phyloP scores from a whole-genome alignment of 768 basidiomycete genomes.

The Leucogyrophana mollusca region DNA sequence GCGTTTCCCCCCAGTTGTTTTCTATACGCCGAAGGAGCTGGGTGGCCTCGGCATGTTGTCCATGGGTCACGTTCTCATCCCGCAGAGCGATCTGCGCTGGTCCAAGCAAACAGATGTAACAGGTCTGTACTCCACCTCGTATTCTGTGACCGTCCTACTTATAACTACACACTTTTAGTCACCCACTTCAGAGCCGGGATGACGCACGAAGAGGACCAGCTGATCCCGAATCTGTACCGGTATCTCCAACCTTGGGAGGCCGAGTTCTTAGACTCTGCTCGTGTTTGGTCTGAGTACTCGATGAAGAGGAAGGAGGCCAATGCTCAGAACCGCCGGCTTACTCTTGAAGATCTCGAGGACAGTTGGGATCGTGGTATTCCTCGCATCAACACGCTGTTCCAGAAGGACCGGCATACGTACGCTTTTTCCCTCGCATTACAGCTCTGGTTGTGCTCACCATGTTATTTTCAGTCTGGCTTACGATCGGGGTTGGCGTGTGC shows the following conservation, averaged over 20 bases:
- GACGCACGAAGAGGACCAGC: constrained; percentile 92
- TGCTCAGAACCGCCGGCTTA: constrained; percentile 94
- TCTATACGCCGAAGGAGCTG: constrained; percentile 97
- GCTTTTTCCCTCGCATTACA: constrained; percentile 17
- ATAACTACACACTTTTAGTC: constrained; percentile 40
- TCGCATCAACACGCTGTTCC: constrained; percentile 98
- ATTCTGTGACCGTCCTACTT: neutral
- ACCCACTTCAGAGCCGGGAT: constrained; percentile 99
- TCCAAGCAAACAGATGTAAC: constrained; percentile 97
- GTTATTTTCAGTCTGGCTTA: constrained; percentile 70
- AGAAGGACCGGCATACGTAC: constrained; percentile 94
- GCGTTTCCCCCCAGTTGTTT: constrained; percentile 95
- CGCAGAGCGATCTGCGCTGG: constrained; percentile 96
- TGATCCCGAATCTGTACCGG: constrained; percentile 96
- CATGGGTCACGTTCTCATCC: constrained; percentile 99
- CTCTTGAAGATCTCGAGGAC: constrained; percentile 96
- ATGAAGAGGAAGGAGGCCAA: constrained; percentile 99
- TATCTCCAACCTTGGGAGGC: constrained; percentile 98
- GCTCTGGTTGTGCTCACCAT: neutral
- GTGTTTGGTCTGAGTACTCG: constrained; percentile 99
- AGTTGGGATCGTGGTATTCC: constrained; percentile 99
- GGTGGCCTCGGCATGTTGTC: constrained; percentile 99
- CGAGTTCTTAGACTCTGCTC: constrained; percentile 95
- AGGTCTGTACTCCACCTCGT: constrained; percentile 38
- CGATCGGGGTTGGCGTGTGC: constrained; percentile 98